Conservation (phyloP, 176 grass and related monocot species). For the Ensete ventricosum region DNA sequence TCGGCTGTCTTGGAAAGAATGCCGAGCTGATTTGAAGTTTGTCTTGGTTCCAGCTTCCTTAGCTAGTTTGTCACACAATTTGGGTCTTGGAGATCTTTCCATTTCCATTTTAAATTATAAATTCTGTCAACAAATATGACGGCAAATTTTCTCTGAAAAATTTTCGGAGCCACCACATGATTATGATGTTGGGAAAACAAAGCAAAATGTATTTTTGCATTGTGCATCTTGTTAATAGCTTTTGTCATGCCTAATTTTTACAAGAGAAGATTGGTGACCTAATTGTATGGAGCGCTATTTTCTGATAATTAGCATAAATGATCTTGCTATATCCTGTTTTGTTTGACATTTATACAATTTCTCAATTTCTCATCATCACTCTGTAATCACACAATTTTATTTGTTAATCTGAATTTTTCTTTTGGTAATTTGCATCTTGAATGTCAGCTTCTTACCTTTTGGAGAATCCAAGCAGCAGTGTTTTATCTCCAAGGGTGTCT, state of each 20-base stretch:
- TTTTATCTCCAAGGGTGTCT: slow-evolving; percentile 72
- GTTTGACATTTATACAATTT: too few relatives aligned
- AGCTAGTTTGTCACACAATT: background rate
- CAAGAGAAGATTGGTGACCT: background rate
- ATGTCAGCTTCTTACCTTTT: slow-evolving; percentile 79
- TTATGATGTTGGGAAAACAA: background rate
- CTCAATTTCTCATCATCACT: background rate
- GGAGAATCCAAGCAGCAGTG: slow-evolving; percentile 64
- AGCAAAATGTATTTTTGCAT: background rate
- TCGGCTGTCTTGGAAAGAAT: background rate
- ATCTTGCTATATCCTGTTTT: too few relatives aligned
- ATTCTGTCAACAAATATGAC: background rate
- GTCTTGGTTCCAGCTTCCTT: background rate
- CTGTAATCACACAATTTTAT: background rate
- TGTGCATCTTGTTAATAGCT: background rate
- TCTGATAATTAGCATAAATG: too few relatives aligned
- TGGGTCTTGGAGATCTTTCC: background rate
- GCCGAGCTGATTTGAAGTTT: background rate
- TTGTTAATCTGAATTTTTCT: background rate
- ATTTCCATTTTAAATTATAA: background rate
- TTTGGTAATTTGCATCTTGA: background rate
- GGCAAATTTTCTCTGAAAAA: background rate
- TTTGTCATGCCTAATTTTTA: background rate
- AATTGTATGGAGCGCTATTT: too few relatives aligned
- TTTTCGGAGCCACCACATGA: background rate